Conservation (phyloP, 2,329 filamentous ascomycete species). For the Zalaria obscura region DNA sequence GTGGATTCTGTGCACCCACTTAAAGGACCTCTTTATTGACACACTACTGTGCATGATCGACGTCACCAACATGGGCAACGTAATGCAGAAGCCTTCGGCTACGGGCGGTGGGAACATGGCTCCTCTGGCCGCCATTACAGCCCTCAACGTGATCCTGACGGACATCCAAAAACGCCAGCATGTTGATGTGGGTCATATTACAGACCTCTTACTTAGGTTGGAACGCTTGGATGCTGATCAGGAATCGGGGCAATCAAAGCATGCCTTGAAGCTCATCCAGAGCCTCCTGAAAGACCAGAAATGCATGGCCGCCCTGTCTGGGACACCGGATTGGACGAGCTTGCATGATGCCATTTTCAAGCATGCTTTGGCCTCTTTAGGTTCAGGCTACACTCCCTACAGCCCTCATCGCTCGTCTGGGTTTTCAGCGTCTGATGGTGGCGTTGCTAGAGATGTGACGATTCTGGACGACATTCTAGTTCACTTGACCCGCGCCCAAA, state of each 20-base stretch:
- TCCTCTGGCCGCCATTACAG: neutral
- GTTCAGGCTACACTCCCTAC: no score
- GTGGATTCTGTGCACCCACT: constrained; percentile 6
- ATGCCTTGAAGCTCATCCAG: neutral
- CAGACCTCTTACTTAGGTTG: neutral
- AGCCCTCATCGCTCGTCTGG: no score
- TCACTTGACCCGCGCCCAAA: no score
- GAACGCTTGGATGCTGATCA: neutral
- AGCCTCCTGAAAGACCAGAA: neutral
- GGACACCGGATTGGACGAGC: no score
- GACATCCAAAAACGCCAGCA: neutral
- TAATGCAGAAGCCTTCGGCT: neutral
- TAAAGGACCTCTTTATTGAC: constrained; percentile 5
- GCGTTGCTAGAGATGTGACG: no score
- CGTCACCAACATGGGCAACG: neutral
- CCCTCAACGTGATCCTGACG: neutral
- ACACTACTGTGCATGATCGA: constrained; percentile 3
- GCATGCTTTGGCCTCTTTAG: no score
- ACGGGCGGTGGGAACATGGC: neutral
- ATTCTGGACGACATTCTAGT: no score
- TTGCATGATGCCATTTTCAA: no score
- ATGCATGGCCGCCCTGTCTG: no score
- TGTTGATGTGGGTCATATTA: neutral
- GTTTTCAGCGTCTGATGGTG: no score
- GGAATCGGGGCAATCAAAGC: neutral